phyloP scores from a whole-genome alignment of 371 early-diverging fungal genomes.

The Cokeromyces recurvatus region DNA sequence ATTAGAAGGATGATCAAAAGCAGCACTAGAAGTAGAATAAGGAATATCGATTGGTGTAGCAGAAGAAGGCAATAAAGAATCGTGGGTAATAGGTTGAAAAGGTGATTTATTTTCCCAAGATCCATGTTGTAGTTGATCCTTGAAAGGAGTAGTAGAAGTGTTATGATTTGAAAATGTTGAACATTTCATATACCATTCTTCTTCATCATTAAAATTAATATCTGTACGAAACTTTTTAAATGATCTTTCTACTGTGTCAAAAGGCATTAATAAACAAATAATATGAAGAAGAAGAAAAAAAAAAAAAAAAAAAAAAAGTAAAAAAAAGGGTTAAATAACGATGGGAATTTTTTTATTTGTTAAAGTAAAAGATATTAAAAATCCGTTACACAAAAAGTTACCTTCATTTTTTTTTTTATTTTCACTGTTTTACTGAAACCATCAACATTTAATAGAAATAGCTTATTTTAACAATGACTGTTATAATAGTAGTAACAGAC shows the following conservation, averaged over 20 bases:
- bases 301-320: conserved; percentile 3
- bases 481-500: no score
- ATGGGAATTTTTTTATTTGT: neutral
- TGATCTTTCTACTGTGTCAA: conserved; percentile 26
- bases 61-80: neutral
- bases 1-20: no score
- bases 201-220: conserved; percentile 6
- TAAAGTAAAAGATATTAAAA: no score
- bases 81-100: no score
- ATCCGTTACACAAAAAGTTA: no score
- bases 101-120: no score
- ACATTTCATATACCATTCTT: conserved; percentile 15
- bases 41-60: conserved; percentile 22
- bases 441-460: no score
- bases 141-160: no score
- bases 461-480: no score
- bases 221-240: no score
- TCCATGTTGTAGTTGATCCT: neutral
- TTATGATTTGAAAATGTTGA: conserved; percentile 4
- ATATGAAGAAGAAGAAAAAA: conserved; percentile 3
- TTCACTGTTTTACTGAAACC: no score
- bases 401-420: no score
- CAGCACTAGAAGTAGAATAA: neutral
- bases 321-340: neutral
- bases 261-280: conserved; percentile 14